Base-by-base conservation (phyloP, 2,329 filamentous ascomycete genomes). In the Tympanopsis confertula region DNA sequence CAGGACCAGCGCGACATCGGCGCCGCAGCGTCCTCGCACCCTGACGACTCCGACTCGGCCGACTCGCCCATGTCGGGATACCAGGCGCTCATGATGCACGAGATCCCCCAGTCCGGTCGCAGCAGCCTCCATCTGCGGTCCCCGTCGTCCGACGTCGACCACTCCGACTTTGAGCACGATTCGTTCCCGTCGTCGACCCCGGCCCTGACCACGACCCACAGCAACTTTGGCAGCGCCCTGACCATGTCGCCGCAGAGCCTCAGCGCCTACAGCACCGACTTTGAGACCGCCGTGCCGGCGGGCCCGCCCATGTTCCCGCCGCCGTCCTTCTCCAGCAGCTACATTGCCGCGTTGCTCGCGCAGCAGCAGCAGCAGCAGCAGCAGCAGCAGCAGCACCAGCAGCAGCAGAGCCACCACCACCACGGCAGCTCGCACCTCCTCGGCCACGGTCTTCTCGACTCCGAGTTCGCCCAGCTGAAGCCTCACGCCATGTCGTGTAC, bases 201-300 rank as follows among this genome's bases (percentile, higher is more conserved):
- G 51, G 48, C 41, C 53, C 54, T 40, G 24, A 10, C 24, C 10
- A 10, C 24, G n/a, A 10, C 7, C 13, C 7, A n/a, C 30, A 35
- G 13, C 13, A 14, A 18, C 17, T 64, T 59, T 42, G 48, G 46
- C 37, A 49, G 44, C 24, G 44, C 61, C 36, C 55, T 69, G 47
- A 68, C 69, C 17, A 57, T 74, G 46, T 74, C 69, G 12, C 70
- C 71, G 0, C 65, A 68, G 45, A 74, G 69, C 53, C 66, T 72
- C 40, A 53, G 61, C 2, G 50, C 53, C 4, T 66, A 63, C 45
- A 55, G 51, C 53, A 62, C 65, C 32, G 60, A 65, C 37, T 63
- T 67, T 35, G 45, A 49, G 39, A 50, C 22, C 22, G 22, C 7
- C 7, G 7, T 26, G 7, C 7, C 45, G 24, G 29, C 44, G 14